Conservation (phyloP, 208 protist genomes). For the Acanthamoeba triangularis region DNA sequence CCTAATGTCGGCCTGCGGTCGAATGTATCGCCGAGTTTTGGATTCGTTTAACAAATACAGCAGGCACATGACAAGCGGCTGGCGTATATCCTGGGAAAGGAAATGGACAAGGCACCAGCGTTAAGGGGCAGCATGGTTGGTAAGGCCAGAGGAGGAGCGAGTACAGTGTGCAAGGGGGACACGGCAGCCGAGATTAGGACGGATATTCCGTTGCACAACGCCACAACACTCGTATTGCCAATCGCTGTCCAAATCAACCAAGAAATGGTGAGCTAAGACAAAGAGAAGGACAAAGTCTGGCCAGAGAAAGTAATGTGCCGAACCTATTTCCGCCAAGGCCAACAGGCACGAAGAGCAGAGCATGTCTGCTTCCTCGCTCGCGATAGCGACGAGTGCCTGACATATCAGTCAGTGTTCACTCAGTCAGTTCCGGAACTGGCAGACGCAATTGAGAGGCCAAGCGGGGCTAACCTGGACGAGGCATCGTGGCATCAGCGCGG, state of each 20-base stretch:
- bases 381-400: background rate
- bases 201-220: slow-evolving; percentile 57
- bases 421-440: background rate
- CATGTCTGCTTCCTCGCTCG: background rate
- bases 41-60: slow-evolving; percentile 60
- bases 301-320: background rate
- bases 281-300: no score
- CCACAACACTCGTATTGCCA: slow-evolving; percentile 1
- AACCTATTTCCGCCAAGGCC: background rate
- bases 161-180: slow-evolving; percentile 37
- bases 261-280: background rate
- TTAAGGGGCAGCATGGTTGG: background rate
- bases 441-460: background rate
- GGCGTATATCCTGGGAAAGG: slow-evolving; percentile 17
- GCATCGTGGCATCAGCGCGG: slow-evolving; percentile 49
- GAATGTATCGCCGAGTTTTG: slow-evolving; percentile 48
- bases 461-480: slow-evolving; percentile 12
- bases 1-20: slow-evolving; percentile 34
- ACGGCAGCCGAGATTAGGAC: slow-evolving; percentile 31
- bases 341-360: background rate
- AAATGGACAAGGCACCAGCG: background rate
- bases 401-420: background rate
- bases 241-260: slow-evolving; percentile 6
- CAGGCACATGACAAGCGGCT: slow-evolving; percentile 52
- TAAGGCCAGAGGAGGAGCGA: background rate